These are phyloP conservation scores for Poa pratensis DNA, from an alignment of 176 grass and related monocot species.

Conservation along the genomic window DNA sequence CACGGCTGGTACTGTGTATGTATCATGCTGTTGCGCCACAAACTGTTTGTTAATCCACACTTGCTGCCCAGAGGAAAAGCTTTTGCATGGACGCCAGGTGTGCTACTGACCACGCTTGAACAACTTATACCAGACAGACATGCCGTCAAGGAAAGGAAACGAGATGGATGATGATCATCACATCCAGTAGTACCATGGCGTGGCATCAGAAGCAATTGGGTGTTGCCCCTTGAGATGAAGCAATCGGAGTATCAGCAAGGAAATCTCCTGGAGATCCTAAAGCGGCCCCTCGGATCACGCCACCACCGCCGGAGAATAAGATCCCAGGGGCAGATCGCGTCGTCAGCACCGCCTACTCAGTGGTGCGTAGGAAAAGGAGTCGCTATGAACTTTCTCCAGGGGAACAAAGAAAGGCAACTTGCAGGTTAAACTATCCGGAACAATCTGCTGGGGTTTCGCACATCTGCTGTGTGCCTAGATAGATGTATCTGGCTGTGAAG, in stretches of 20 bases:
- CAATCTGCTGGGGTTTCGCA: neutral
- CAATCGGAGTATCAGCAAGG: too few relatives aligned
- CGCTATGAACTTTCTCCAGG: neutral
- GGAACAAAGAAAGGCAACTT: too few relatives aligned
- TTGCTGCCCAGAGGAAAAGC: neutral
- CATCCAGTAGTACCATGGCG: too few relatives aligned
- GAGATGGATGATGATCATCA: neutral
- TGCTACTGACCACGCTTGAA: neutral
- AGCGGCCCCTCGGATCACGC: neutral
- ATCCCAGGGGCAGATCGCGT: slow-evolving; percentile 47
- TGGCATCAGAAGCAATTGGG: too few relatives aligned
- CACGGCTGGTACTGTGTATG: neutral
- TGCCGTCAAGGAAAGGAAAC: neutral
- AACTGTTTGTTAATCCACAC: neutral
- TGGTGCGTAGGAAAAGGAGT: neutral
- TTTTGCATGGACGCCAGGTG: neutral
- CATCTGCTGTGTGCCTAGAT: neutral
- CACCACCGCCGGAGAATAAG: slow-evolving; percentile 29
- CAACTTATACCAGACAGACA: neutral
- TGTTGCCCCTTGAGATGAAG: too few relatives aligned
- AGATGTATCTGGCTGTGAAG: too few relatives aligned
- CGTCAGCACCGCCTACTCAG: slow-evolving; percentile 34
- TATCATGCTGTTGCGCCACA: neutral
- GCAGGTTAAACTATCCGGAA: neutral
- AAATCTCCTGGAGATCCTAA: too few relatives aligned